phyloP scores from a whole-genome alignment of 495 filamentous ascomycete genomes.

The Pyronema domesticum region DNA sequence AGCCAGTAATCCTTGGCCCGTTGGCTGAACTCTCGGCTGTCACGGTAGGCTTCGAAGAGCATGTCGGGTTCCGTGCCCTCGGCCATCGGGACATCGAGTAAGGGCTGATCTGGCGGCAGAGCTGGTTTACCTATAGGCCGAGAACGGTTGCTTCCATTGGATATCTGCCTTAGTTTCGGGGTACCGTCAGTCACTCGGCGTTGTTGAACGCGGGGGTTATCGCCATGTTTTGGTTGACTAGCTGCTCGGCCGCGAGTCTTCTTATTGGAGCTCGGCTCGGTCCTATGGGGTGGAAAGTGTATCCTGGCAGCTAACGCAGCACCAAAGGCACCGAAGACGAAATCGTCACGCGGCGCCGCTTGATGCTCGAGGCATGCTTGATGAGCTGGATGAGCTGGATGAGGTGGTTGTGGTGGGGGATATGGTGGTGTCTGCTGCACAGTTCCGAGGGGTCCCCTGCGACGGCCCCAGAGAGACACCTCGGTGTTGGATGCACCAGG shows the following conservation, averaged over 20 bases:
- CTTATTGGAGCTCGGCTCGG: background rate
- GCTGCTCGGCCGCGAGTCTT: background rate
- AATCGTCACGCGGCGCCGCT: background rate
- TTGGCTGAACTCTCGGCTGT: background rate
- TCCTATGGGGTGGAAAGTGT: background rate
- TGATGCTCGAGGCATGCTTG: background rate
- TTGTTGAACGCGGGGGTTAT: background rate
- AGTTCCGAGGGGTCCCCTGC: background rate
- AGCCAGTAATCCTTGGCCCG: background rate
- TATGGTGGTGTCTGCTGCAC: background rate
- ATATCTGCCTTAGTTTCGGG: no score
- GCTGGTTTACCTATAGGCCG: background rate
- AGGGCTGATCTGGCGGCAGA: background rate
- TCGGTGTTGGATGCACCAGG: background rate
- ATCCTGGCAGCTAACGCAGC: constrained; percentile 1
- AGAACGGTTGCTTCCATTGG: background rate
- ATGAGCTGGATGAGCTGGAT: constrained; percentile 1
- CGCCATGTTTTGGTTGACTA: background rate
- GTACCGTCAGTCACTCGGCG: background rate
- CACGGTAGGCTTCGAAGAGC: background rate
- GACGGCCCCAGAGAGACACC: background rate
- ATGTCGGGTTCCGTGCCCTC: background rate
- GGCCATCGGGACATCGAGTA: background rate
- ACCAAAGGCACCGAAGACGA: background rate
- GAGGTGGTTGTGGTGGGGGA: background rate